Evolutionary conservation across 2,329 filamentous ascomycete species (phyloP).

Genomic region (Hypoxylon rubiginosum): DNA sequence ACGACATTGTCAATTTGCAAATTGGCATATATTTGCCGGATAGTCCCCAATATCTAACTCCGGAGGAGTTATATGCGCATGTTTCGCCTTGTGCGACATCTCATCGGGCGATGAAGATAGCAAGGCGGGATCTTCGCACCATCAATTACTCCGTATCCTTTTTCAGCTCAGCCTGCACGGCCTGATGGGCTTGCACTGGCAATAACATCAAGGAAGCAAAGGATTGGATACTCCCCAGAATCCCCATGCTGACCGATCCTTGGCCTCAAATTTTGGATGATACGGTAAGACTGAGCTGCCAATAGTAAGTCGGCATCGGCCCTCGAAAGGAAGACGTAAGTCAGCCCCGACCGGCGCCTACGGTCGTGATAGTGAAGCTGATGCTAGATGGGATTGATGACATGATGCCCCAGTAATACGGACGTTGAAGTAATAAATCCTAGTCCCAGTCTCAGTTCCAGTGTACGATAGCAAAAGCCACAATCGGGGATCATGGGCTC

Average conservation of each 20-base stretch:
- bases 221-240: conserved; percentile 4
- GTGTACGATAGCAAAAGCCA: conserved; percentile 4
- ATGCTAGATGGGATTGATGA: conserved; percentile 9
- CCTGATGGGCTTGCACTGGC: conserved; percentile 23
- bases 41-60: conserved; percentile 47
- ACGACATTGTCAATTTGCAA: conserved; percentile 16
- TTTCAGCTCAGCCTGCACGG: conserved; percentile 8
- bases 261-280: conserved; percentile 23
- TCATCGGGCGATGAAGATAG: conserved; percentile 17
- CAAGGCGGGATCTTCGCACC: conserved; percentile 20
- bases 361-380: conserved; percentile 4
- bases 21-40: conserved; percentile 41
- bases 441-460: too few relatives aligned
- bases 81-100: conserved; percentile 34
- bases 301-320: conserved; percentile 29
- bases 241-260: conserved; percentile 33
- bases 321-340: conserved; percentile 20
- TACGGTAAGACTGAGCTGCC: conserved; percentile 32
- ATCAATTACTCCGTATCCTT: conserved; percentile 35
- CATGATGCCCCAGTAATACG: conserved; percentile 12
- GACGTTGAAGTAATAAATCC: background rate
- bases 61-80: conserved; percentile 34
- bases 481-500: conserved; percentile 19
- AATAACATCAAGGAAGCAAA: conserved; percentile 19
- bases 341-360: conserved; percentile 23